Evolutionary conservation across 1,284 basidiomycete species (phyloP).

Genomic region (Sanghuangporus weigelae): DNA sequence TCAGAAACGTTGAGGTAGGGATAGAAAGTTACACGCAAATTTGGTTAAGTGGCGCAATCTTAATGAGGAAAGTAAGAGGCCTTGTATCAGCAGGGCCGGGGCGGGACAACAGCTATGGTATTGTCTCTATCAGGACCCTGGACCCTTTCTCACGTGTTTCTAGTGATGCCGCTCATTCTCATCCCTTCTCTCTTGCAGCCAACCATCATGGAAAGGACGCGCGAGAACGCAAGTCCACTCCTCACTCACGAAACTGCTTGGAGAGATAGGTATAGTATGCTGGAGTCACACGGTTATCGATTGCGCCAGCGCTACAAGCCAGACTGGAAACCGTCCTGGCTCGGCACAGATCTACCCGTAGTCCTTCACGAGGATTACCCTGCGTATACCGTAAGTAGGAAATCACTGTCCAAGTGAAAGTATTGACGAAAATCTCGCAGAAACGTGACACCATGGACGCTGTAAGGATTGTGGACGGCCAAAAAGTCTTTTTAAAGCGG

Average conservation of each 20-base stretch:
- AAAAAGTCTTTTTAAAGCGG: constrained; percentile 8
- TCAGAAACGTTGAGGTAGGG: too few species aligned
- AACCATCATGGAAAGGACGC: too few species aligned
- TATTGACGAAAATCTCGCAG: background rate
- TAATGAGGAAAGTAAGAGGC: too few species aligned
- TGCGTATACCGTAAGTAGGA: background rate
- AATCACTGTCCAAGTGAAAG: background rate
- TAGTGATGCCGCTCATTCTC: too few species aligned
- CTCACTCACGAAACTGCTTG: background rate
- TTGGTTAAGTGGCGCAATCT: too few species aligned
- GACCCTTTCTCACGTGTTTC: too few species aligned
- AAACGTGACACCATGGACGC: background rate
- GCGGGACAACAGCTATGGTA: too few species aligned
- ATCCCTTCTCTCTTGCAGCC: too few species aligned
- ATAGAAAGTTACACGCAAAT: too few species aligned
- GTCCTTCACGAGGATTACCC: constrained; percentile 17
- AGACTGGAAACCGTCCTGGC: constrained; percentile 23
- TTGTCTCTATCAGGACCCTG: too few species aligned
- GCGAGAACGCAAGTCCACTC: too few species aligned
- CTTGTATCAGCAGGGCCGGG: too few species aligned
- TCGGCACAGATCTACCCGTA: constrained; percentile 4
- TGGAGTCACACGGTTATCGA: constrained; percentile 18
- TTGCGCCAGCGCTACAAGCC: constrained; percentile 22
- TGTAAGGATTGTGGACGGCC: background rate
- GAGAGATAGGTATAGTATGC: constrained; percentile 1